Percentiles rank a stretch among this genome's conserved stretches.
phyloP scores from a whole-genome alignment of 768 basidiomycete species.

The Lactifluus piperatus region DNA sequence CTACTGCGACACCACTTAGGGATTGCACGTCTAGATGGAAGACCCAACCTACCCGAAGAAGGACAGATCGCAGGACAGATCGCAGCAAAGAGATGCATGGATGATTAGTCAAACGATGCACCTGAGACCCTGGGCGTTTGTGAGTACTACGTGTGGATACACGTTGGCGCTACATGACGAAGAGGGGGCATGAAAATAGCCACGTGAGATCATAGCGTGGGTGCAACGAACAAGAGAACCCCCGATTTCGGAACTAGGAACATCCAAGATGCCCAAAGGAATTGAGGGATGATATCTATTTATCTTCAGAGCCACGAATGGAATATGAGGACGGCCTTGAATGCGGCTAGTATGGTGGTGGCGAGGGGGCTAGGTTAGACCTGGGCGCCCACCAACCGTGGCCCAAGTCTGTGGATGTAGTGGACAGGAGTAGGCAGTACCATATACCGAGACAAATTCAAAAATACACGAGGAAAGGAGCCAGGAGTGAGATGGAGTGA shows the following conservation, averaged over 20 bases:
- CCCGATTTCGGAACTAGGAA: not conserved
- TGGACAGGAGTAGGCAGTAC: not conserved
- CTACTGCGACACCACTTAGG: not conserved
- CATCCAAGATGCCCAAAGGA: not conserved
- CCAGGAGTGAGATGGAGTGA: not conserved
- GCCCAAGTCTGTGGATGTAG: not conserved
- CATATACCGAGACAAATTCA: not conserved
- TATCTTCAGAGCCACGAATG: not conserved
- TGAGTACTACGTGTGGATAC: not conserved
- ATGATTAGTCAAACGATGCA: not conserved
- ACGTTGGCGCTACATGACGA: constrained; percentile 4
- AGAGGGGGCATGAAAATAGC: not conserved
- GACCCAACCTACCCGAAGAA: not conserved
- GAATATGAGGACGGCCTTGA: not conserved
- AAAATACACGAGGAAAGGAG: not conserved
- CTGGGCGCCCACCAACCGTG: constrained; percentile 4
- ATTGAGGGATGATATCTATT: not conserved
- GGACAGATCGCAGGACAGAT: too few species aligned
- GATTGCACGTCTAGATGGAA: not conserved
- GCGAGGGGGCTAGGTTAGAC: not conserved
- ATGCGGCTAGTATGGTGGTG: not conserved
- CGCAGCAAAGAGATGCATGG: not conserved
- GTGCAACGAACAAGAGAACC: not conserved
- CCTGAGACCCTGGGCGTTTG: not conserved
- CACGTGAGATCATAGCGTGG: constrained; percentile 1